Base-by-base conservation (phyloP, 2,329 filamentous ascomycete genomes). In the Fulvia fulva region DNA sequence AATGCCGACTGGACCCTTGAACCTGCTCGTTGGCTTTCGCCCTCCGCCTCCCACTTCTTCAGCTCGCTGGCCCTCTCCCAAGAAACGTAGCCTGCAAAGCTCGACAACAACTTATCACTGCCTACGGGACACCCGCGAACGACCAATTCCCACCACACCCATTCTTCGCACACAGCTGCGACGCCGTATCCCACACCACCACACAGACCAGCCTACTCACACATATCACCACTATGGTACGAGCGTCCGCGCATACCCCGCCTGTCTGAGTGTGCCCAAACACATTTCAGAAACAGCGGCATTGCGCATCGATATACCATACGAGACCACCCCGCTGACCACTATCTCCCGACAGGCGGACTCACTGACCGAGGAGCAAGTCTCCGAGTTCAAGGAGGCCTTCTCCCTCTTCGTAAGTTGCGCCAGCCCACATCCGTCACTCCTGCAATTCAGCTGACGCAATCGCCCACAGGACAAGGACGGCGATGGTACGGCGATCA, bases 371-470 rank as follows among this genome's bases (percentile, higher is more conserved):
- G 94, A 99, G 85, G 94, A 99, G 83, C 94, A 99, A 86, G 94
- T 99, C 77, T 97, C 94, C 76, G 94, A 99, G 83, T 99, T 97
- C 85, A 99, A 97, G 89, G 94, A 99, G 83, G 94, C 94, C 56
- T 99, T 99, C 82, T 99, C 94, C 77, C 90, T 99, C 68, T 99
- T 99, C 80, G 94, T 99, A 88, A 88, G 94, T 87, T 56, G 41
- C 57, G 47, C 51, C 21, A 7, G 21, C 19, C 28, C 60, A 46
- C 45, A 37, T 28, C 22, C 28, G 44, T 37, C 30, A 51, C 43
- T 55, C 45, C 25, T 34, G 32, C 37, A 34, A 52, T 57, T 50
- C 64, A 56, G 64, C 66, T 69, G 57, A 68, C 62, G 30, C 55
- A 46, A 25, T 44, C 23, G 41, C 26, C 68, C 68, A 68, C 68